Conservation (phyloP, 805 yeast genomes). For the Wickerhamiella allomyrinae region DNA sequence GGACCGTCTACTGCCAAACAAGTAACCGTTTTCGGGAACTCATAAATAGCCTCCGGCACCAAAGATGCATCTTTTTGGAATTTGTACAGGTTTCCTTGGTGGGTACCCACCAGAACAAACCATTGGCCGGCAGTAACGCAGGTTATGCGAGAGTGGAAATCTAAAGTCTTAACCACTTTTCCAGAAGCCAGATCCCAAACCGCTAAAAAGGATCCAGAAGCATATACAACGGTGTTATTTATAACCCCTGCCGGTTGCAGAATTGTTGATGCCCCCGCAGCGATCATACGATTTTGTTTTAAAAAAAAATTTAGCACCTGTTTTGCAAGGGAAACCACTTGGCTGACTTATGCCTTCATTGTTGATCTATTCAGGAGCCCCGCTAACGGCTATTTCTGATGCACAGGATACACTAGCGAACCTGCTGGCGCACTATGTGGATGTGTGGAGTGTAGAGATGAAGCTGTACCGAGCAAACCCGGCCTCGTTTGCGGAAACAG, state of each 20-base stretch:
- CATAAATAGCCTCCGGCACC: constrained; percentile 46
- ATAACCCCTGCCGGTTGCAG: constrained; percentile 7
- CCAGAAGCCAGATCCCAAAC: background rate
- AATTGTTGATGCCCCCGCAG: constrained; percentile 10
- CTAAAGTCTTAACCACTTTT: constrained; percentile 12
- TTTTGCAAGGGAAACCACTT: no score
- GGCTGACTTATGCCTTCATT: constrained; percentile 2
- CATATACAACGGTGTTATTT: constrained; percentile 1
- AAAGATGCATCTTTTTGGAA: constrained; percentile 31
- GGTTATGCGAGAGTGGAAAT: constrained; percentile 34
- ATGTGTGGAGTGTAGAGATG: constrained; percentile 56
- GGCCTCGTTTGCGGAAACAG: constrained; percentile 24
- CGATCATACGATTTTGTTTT: constrained; percentile 4
- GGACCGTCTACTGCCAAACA: constrained; percentile 44
- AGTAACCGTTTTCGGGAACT: constrained; percentile 39
- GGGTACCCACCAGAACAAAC: constrained; percentile 55
- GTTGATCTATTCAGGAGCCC: constrained; percentile 10
- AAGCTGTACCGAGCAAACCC: constrained; percentile 52
- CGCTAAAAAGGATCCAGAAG: constrained; percentile 1
- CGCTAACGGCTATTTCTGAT: constrained; percentile 37
- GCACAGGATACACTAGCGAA: constrained; percentile 61
- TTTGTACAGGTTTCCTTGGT: constrained; percentile 18
- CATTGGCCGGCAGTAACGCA: constrained; percentile 49
- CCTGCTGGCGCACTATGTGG: constrained; percentile 45
- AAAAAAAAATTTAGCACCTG: no score